phyloP scores from a whole-genome alignment of 176 grass and related monocot genomes.

The Triticum turgidum region DNA sequence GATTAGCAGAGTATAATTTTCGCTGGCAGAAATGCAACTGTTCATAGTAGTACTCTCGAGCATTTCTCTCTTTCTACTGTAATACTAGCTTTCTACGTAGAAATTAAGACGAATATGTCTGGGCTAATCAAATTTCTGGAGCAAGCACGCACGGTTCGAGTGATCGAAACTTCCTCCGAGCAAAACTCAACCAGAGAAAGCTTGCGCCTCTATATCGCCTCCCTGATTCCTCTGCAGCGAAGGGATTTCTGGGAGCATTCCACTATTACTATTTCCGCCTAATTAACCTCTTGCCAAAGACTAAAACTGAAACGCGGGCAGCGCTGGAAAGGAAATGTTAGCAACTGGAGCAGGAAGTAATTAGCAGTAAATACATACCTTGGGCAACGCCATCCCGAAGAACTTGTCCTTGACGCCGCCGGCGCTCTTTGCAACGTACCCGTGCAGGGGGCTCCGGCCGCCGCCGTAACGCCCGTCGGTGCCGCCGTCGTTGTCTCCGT shows the following conservation, averaged over 20 bases:
- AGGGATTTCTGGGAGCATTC: not conserved
- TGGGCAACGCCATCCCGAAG: slow-evolving; percentile 46
- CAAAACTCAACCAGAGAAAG: not conserved
- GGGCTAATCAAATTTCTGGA: too few relatives aligned
- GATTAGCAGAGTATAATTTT: not conserved
- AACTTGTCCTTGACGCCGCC: slow-evolving; percentile 38
- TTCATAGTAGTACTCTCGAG: not conserved
- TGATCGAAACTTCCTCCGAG: not conserved
- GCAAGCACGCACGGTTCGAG: too few relatives aligned
- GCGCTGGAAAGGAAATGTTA: not conserved
- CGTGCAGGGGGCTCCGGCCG: slow-evolving; percentile 38
- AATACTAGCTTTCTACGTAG: too few relatives aligned
- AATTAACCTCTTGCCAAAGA: not conserved
- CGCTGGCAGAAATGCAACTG: not conserved
- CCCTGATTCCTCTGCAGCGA: not conserved
- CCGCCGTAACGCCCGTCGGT: not conserved
- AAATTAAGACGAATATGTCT: too few relatives aligned
- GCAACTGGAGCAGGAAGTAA: not conserved
- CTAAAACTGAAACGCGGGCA: not conserved
- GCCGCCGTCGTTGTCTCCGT: not conserved
- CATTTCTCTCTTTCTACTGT: too few relatives aligned
- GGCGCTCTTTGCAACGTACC: slow-evolving; percentile 35
- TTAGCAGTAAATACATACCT: slow-evolving; percentile 26
- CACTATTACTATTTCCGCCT: not conserved
- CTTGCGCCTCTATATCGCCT: not conserved